These are phyloP conservation scores for Apiospora saccharicola DNA, from an alignment of 2,329 filamentous ascomycete species.

Conservation along the genomic window DNA sequence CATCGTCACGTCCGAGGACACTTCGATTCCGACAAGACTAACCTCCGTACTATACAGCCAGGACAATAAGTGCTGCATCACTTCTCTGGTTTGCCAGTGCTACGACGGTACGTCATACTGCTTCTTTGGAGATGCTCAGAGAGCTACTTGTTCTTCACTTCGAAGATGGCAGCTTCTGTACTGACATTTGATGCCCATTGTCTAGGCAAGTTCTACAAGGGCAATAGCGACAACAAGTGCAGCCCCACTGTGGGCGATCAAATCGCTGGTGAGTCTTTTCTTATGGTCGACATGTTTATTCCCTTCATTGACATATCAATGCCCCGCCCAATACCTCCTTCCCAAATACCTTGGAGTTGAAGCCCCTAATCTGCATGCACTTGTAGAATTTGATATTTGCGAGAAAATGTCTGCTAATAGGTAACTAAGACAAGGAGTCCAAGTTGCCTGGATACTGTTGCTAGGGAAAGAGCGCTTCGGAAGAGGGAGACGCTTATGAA, in stretches of 20 bases:
- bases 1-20: not conserved
- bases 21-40: not conserved
- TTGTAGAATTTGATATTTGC: not conserved
- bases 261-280: not conserved
- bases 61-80: slow-evolving; percentile 21
- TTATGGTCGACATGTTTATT: not conserved
- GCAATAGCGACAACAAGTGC: not conserved
- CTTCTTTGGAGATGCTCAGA: not conserved
- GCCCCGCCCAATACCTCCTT: not conserved
- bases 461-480: not conserved
- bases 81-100: not conserved
- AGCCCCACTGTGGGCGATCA: not conserved
- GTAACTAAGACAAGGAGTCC: not conserved
- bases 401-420: not conserved
- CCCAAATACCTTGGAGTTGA: not conserved
- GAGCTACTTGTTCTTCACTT: not conserved
- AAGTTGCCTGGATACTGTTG: slow-evolving; percentile 11
- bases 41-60: not conserved
- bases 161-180: not conserved
- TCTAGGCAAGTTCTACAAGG: not conserved
- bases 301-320: not conserved
- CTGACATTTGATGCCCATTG: not conserved
- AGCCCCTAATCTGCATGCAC: not conserved
- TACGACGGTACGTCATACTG: not conserved
- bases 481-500: not conserved